phyloP scores from a whole-genome alignment of 2,329 filamentous ascomycete species.

The Penicillium expansum region DNA sequence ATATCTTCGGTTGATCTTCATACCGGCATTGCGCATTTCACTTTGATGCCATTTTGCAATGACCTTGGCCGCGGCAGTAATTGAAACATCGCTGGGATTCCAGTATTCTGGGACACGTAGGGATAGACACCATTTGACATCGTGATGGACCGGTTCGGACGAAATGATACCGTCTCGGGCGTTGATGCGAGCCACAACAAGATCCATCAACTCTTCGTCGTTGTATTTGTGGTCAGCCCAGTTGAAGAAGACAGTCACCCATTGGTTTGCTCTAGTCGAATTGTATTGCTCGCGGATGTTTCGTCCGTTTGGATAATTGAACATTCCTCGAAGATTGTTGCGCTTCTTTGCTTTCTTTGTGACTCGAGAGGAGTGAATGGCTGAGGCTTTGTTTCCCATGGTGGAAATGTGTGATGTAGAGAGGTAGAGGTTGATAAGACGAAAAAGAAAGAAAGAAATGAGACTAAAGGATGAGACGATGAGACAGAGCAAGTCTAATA shows the following conservation, averaged over 20 bases:
- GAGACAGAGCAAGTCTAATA: background rate
- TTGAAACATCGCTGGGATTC: background rate
- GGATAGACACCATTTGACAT: background rate
- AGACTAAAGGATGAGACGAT: background rate
- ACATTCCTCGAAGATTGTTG: background rate
- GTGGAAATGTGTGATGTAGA: too few species aligned
- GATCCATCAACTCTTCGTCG: background rate
- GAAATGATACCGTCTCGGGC: constrained; percentile 3
- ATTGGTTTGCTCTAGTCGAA: background rate
- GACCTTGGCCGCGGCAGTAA: background rate
- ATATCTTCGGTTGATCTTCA: background rate
- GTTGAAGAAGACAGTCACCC: constrained; percentile 6
- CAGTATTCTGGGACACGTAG: background rate
- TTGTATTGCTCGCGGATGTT: background rate
- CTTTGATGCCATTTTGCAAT: background rate
- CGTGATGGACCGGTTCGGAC: constrained; percentile 1
- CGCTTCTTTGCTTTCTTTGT: background rate
- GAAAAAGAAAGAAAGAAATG: background rate
- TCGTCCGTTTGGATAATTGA: background rate
- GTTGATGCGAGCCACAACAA: background rate
- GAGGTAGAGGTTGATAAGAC: background rate
- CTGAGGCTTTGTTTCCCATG: background rate
- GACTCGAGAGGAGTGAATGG: background rate
- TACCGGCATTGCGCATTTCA: background rate
- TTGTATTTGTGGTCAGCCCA: background rate